Evolutionary conservation across 345 rosid species (phyloP), one percentile per base, ranked within the genome.

Genomic region (Euphorbia pulcherrima): DNA sequence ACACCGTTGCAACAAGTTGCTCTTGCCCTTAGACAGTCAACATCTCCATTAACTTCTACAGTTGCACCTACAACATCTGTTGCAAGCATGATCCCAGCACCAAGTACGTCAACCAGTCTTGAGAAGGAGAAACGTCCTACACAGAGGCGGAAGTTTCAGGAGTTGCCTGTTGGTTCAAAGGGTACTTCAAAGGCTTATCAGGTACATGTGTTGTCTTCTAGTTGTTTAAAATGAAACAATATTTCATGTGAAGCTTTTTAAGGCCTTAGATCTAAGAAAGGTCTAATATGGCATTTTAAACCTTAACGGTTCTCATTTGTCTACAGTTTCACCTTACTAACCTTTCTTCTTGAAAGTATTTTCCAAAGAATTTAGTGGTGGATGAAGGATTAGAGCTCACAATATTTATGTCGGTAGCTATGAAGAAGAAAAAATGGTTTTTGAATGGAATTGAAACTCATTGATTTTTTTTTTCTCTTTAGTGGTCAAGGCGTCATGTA

Each of bases 1-100:
- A 93, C 98, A 68, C 97, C 97, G 60, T 74, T 90, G 74, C 98
- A 90, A 79, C 97, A 93, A 81, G 90, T 93, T 70, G 97, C 94
- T 23, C 83, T 81, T 56, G 97, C 83, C 68, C 97, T 93, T 80
- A 86, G 77, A 71, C 98, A 82, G 67, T 84, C 97, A 61, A 37
- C 92, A 80, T 79, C 83, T 56, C 76, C 87, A 35, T 69, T 73
- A 73, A 68, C 70, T 40, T 83, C 90, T 23, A 73, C 76, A 27
- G 74, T 82, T 62, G 66, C 82, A 44, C 83, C 88, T 62, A 44
- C 78, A 23, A 70, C 75, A 41, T 65, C 83, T 26, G 59, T 56
- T 68, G 70, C 79, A 73, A 78, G 68, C 12, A 44, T 75, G 39
- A 60, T 40, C 30, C 48, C 82, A 26, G 77, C 68, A 40, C 69